Evolutionary conservation across 1,284 basidiomycete genomes (phyloP), one percentile per base, ranked within the genome.

Genomic region (Ustilago loliicola): DNA sequence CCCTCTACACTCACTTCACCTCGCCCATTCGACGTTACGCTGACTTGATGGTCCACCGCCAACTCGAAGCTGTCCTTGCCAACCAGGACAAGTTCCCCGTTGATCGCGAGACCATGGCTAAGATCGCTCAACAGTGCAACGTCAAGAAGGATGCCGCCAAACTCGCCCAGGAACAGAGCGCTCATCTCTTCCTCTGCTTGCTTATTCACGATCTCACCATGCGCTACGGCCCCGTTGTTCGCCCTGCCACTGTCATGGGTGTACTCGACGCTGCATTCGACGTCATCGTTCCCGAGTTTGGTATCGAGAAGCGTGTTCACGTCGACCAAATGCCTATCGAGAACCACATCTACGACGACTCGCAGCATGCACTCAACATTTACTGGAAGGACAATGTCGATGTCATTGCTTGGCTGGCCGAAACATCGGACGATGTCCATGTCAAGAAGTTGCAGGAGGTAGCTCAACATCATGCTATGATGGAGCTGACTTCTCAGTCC

Each of bases 261-360:
- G 96, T 99, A 21, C 90, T 97, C 32, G 96, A 98, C 83, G 92
- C 94, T 64, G 96, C 96, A 0, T 98, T 99, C 80, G 97, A 99
- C 85, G 95, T 99, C 47, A 88, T 94, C 30, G 90, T 95, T 53
- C 93, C 94, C 55, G 95, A 97, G 85, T 96, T 97, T 83, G 93
- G 94, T 54, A 96, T 99, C 81, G 97, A 99, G 89, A 99, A 99
- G 90, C 91, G 96, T 54, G 95, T 98, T 1, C 96, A 99, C 83
- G 93, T 96, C 54, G 97, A 99, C 87, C 95, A 98, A 88, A 97
- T 99, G 92, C 96, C 97, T 0, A 75, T 84, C 53, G 73, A 83
- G 92, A 96, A 96, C 82, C 93, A 94, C 81, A 93, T 95, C 58
- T 95, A 95, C 84, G 96, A 98, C 83, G 96, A 98, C 87, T 93